phyloP scores from a whole-genome alignment of 169 alveolate species.

The Cryptosporidium xiaoi region DNA sequence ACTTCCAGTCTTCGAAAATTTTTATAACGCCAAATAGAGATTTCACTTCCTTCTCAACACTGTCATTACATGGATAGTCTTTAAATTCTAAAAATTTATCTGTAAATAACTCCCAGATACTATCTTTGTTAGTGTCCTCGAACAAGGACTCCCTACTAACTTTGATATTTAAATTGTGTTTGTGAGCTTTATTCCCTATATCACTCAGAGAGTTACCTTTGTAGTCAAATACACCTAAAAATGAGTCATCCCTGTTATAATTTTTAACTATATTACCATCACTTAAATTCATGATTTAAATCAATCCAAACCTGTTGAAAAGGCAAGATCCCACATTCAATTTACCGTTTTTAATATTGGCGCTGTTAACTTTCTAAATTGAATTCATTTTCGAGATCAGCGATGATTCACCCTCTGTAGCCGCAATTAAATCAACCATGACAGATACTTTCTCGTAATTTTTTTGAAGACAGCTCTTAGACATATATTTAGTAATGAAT shows the following conservation, averaged over 20 bases:
- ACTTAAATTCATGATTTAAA: no score
- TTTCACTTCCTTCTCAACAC: slow-evolving; percentile 11
- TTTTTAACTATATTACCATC: no score
- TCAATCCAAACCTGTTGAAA: no score
- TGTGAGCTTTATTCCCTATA: no score
- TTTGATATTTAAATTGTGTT: background rate
- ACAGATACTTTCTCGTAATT: background rate
- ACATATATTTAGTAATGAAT: background rate
- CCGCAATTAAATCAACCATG: background rate
- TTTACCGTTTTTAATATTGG: no score
- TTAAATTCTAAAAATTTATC: slow-evolving; percentile 4
- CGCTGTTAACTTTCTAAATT: no score
- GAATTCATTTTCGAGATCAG: background rate
- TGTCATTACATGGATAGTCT: slow-evolving; percentile 11
- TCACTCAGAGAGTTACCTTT: no score
- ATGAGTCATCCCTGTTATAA: no score
- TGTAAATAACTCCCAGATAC: slow-evolving; percentile 32
- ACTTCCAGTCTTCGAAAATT: slow-evolving; percentile 59
- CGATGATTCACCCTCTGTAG: background rate
- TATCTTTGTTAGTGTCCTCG: slow-evolving; percentile 1
- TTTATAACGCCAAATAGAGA: slow-evolving; percentile 5
- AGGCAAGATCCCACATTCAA: no score
- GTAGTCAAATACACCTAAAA: no score
- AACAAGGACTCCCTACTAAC: slow-evolving; percentile 1
- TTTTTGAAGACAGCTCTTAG: background rate